Base-by-base conservation (phyloP, 371 early-diverging fungal species). In the Synchytrium microbalum region DNA sequence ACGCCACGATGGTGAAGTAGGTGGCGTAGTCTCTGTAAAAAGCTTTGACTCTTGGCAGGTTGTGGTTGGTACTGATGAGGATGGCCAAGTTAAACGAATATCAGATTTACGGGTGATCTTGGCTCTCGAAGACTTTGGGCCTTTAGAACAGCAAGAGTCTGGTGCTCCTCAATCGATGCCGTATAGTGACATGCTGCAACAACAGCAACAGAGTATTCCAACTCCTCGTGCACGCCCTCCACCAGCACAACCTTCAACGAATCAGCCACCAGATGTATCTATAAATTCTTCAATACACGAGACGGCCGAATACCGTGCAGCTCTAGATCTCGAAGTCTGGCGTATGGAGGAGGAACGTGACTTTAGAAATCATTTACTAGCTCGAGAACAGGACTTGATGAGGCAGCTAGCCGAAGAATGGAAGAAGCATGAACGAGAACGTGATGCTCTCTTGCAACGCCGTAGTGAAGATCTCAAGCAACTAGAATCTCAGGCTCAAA, bases 261-360 rank as follows among this genome's bases (percentile, higher is more conserved):
- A 16, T 32, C 30, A 19, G 60, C 5, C 19, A 19, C 19, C 19
- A 19, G 46, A 38, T 38, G 19, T 55, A 16, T 19, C 62, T 8
- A 19, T 61, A n/a, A 25, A 46, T 14, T 52, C 66, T 8, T 64
- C 69, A 26, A 69, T 74, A 27, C 70, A 74, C 61, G 70, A 64
- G 14, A 70, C 69, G 13, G 58, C 23, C 10, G 68, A 74, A 33
- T 75, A 71, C 67, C 70, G 65, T 19, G 74, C 64, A n/a, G 75
- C 74, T 2, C 69, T 73, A 19, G 77, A 79, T 32, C 66, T 78
- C 24, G 80, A 76, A 52, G 59, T 72, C 0, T 80, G 80, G 80
- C 61, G 69, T 23, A 65, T 64, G 31, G 62, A 61, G 1, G 72
- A 80, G 54, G 71, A 73, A 54, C 32, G 56, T 23, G 66, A 71